phyloP scores from a whole-genome alignment of 2,329 filamentous ascomycete species.

The Chaetomiaceae sp. region DNA sequence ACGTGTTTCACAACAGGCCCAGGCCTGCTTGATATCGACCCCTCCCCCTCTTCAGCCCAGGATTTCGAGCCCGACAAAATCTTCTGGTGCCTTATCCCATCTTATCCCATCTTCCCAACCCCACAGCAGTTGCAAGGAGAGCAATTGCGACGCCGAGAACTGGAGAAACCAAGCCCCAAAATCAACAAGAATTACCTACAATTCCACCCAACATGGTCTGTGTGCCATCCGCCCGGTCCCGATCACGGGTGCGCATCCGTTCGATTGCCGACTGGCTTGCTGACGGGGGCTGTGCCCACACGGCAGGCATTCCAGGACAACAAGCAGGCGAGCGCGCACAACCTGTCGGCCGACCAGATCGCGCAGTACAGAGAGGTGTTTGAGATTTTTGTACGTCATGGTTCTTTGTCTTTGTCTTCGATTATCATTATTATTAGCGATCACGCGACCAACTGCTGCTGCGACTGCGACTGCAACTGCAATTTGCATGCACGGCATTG shows the following conservation, averaged over 20 bases:
- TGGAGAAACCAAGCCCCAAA: too few species aligned
- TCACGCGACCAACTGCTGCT: conserved; percentile 4
- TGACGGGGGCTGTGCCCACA: neutral
- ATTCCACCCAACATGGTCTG: neutral
- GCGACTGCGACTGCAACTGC: neutral
- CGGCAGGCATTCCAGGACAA: neutral
- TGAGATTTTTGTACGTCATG: conserved; percentile 27
- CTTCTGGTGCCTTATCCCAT: neutral
- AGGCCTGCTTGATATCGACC: conserved; percentile 1
- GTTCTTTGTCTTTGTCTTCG: too few species aligned
- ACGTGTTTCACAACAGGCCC: conserved; percentile 16
- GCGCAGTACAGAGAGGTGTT: conserved; percentile 26
- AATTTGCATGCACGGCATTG: neutral
- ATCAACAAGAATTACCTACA: too few species aligned
- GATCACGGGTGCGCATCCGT: neutral
- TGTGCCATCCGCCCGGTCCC: neutral
- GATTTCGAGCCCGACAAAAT: neutral
- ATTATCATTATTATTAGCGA: neutral
- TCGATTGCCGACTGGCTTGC: neutral
- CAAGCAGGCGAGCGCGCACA: conserved; percentile 1
- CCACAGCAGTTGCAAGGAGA: too few species aligned
- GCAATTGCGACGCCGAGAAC: too few species aligned
- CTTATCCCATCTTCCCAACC: neutral
- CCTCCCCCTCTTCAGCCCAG: conserved; percentile 14
- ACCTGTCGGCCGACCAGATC: conserved; percentile 17